Conservation (phyloP, 2,329 filamentous ascomycete genomes). For the Byssochlamys sp. region DNA sequence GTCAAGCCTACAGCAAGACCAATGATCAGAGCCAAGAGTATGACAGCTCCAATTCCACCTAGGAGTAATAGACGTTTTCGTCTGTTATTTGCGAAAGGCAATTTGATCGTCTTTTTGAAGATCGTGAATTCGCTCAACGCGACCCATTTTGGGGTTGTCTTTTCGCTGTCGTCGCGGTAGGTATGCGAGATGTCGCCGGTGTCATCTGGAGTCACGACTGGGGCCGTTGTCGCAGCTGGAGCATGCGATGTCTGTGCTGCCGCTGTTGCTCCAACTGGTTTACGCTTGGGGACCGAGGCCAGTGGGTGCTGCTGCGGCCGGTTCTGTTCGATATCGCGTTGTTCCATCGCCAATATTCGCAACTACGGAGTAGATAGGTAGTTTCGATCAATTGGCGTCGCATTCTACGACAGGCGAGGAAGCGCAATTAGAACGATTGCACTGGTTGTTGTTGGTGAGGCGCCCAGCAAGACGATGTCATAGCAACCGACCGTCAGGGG, state of each 20-base stretch:
- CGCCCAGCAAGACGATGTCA: no score
- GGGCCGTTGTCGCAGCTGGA: neutral
- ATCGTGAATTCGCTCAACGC: neutral
- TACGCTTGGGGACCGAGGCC: neutral
- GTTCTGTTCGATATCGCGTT: neutral
- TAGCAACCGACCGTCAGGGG: no score
- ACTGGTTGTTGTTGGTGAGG: no score
- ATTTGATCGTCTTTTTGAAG: neutral
- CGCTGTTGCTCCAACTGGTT: conserved; percentile 7
- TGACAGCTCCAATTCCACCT: neutral
- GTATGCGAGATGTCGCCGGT: neutral
- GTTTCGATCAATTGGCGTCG: no score
- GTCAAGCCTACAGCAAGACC: neutral
- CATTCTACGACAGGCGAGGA: no score
- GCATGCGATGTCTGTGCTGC: neutral
- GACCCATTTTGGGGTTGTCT: neutral
- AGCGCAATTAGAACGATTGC: no score
- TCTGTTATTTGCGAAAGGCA: neutral
- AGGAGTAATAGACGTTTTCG: neutral
- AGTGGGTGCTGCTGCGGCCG: neutral
- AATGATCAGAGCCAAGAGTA: neutral
- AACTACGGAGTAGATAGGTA: no score
- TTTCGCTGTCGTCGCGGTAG: neutral
- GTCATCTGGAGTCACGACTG: neutral
- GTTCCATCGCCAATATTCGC: neutral